These are phyloP conservation scores for Corynascus novoguineensis DNA, from an alignment of 495 filamentous ascomycete species.

Conservation along the genomic window DNA sequence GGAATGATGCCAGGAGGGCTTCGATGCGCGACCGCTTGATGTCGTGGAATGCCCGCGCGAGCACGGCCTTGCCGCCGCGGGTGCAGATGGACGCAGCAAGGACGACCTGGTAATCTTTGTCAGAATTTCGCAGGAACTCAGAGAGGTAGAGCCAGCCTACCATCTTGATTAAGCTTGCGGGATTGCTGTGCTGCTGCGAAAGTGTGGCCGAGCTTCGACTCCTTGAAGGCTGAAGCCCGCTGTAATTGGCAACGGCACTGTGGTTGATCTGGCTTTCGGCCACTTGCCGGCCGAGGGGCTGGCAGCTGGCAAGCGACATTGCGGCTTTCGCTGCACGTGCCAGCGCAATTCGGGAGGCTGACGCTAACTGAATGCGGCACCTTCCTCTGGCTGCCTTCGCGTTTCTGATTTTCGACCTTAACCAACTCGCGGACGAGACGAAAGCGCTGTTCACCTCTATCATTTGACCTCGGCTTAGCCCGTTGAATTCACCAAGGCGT, in stretches of 20 bases:
- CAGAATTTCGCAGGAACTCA: slow-evolving; percentile 7
- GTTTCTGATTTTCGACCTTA: background rate
- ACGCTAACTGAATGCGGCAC: background rate
- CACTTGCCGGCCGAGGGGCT: slow-evolving; percentile 19
- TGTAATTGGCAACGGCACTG: slow-evolving; percentile 15
- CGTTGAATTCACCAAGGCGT: too few species aligned
- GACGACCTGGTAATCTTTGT: slow-evolving; percentile 59
- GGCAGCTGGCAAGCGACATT: slow-evolving; percentile 21
- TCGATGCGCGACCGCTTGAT: slow-evolving; percentile 94
- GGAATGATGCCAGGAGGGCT: slow-evolving; percentile 91
- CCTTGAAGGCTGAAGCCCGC: slow-evolving; percentile 7
- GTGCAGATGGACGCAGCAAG: slow-evolving; percentile 99
- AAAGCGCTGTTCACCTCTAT: too few species aligned
- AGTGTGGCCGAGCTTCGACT: slow-evolving; percentile 14
- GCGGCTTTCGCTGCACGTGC: background rate
- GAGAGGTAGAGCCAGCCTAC: slow-evolving; percentile 5
- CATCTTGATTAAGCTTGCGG: slow-evolving; percentile 20
- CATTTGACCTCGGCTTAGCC: too few species aligned
- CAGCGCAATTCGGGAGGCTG: background rate
- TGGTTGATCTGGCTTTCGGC: slow-evolving; percentile 28
- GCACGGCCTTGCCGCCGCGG: slow-evolving; percentile 91
- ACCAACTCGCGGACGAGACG: background rate
- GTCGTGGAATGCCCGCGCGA: slow-evolving; percentile 94
- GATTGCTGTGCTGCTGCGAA: background rate
- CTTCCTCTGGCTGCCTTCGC: background rate